Evolutionary conservation across 2,329 filamentous ascomycete genomes (phyloP), one percentile per base, ranked within the genome.

Genomic region (Neonectria magnoliae): DNA sequence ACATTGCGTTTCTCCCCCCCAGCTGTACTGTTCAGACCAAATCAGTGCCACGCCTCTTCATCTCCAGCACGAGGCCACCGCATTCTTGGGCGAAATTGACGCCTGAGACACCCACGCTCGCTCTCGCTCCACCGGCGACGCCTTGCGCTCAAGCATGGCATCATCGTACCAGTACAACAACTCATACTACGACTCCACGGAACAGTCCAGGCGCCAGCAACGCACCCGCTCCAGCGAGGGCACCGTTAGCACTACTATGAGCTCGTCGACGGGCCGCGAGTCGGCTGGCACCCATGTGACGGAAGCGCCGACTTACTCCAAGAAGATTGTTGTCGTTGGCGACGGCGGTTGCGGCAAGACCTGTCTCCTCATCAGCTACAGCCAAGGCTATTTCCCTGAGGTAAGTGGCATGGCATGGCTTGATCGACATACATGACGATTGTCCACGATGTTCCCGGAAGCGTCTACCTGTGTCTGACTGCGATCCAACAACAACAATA

Each of bases 301-400:
- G 54, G 93, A 97, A 77, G 93, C 92, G 25, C 94, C 95, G 4
- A 88, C 93, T 62, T 98, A 96, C 82, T 98, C 95, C 72, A 99
- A 99, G 86, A 99, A 99, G 87, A 96, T 99, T 78, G 96, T 99
- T 48, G 96, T 99, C 56, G 96, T 99, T 50, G 96, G 96, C 68
- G 96, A 99, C 80, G 96, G 96, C 74, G 96, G 96, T 68, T 99
- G 96, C 81, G 96, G 96, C 75, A 99, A 99, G 89, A 99, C 96
- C 9, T 99, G 96, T 84, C 85, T 99, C 72, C 85, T 99, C 81
- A 99, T 99, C 81, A 98, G 94, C 82, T 99, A 98, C 84, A 97
- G 94, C 76, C 94, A 98, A 83, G 96, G 96, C 65, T 97, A 97
- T 81, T 99, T 99, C 78, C 96, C 96, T 81, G 95, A 99, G 92